phyloP scores from a whole-genome alignment of 2,329 filamentous ascomycete genomes.

The Diaporthe helianthi region DNA sequence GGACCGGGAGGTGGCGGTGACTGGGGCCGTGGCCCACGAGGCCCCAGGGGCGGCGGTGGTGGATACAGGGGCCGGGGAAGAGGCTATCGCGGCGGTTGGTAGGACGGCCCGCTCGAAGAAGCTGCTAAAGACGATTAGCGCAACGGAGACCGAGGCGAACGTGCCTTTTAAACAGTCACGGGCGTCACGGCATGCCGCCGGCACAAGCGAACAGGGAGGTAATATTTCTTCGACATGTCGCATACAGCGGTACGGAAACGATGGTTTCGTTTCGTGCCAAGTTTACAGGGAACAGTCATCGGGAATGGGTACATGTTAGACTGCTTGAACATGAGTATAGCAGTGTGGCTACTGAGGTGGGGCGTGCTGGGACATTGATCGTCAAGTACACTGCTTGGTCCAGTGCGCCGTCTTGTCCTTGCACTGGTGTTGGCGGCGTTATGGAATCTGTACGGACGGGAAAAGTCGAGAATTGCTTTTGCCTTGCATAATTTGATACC shows the following conservation, averaged over 20 bases:
- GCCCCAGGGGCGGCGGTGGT: conserved; percentile 59
- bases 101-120: conserved; percentile 13
- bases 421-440: conserved; percentile 28
- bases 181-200: neutral
- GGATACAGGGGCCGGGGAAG: conserved; percentile 47
- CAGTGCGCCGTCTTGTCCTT: conserved; percentile 10
- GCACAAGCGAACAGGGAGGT: neutral
- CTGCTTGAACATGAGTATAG: neutral
- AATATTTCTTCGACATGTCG: too few relatives aligned
- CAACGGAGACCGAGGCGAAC: neutral
- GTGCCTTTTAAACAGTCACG: neutral
- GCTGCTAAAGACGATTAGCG: neutral
- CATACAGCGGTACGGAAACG: neutral
- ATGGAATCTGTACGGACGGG: conserved; percentile 20
- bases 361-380: neutral
- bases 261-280: neutral
- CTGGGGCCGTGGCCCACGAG: conserved; percentile 53
- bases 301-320: neutral
- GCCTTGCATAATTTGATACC: conserved; percentile 26
- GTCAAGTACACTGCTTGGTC: neutral
- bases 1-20: conserved; percentile 51
- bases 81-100: conserved; percentile 59
- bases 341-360: neutral
- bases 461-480: conserved; percentile 15
- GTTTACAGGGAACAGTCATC: neutral